Percentiles rank a stretch among this genome's conserved stretches.
phyloP scores from a whole-genome alignment of 805 yeast species.

The Teunomyces barrocoloradensis region DNA sequence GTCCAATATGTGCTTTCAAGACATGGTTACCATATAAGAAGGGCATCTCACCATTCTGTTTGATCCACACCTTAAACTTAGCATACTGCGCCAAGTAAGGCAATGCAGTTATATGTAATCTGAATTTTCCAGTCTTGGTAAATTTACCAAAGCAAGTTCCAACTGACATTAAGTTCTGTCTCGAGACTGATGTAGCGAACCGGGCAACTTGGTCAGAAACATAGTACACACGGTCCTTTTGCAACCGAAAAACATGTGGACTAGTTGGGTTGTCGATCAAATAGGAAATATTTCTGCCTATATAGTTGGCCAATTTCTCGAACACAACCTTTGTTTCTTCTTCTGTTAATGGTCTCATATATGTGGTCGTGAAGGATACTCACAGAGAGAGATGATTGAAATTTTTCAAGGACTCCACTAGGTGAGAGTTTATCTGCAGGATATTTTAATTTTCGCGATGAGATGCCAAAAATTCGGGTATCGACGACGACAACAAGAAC shows the following conservation, averaged over 20 bases:
- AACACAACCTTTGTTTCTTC: slow-evolving; percentile 95
- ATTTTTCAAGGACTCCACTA: slow-evolving; percentile 4
- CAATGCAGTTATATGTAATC: slow-evolving; percentile 90
- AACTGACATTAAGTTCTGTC: slow-evolving; percentile 86
- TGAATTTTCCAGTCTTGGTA: slow-evolving; percentile 95
- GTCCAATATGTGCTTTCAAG: slow-evolving; percentile 92
- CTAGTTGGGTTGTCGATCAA: slow-evolving; percentile 81
- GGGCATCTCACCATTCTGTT: slow-evolving; percentile 98
- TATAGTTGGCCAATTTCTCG: slow-evolving; percentile 92
- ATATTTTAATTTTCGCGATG: slow-evolving; percentile 1
- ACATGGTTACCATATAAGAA: slow-evolving; percentile 95
- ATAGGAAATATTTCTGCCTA: slow-evolving; percentile 91
- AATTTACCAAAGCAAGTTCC: slow-evolving; percentile 95
- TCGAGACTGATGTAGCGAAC: slow-evolving; percentile 85
- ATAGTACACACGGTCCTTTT: slow-evolving; percentile 94
- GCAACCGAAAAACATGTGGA: slow-evolving; percentile 93
- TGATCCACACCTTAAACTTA: slow-evolving; percentile 93
- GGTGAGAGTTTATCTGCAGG: neutral
- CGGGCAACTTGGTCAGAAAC: slow-evolving; percentile 80
- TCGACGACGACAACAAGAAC: neutral
- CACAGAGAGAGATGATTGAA: neutral
- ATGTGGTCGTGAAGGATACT: neutral
- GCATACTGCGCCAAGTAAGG: slow-evolving; percentile 83
- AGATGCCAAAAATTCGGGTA: neutral
- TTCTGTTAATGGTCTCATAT: slow-evolving; percentile 93